phyloP scores from a whole-genome alignment of 2,329 filamentous ascomycete genomes.

The Neophaeococcomyces mojaviensis region DNA sequence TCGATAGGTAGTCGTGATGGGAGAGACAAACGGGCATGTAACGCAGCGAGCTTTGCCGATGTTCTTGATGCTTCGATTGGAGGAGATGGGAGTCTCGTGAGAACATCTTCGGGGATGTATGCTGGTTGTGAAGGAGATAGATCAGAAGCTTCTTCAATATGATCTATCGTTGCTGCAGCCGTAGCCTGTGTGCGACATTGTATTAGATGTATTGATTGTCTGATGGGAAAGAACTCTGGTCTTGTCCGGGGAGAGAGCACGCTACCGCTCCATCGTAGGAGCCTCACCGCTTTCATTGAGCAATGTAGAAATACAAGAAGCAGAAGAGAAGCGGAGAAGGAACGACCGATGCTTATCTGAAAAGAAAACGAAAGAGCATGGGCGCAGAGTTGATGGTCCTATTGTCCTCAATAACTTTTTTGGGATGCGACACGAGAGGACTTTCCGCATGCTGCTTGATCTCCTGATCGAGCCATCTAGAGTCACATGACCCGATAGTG shows the following conservation, averaged over 20 bases:
- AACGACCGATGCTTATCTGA: background rate
- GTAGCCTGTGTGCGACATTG: conserved; percentile 35
- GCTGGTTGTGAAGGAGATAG: conserved; percentile 16
- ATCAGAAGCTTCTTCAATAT: conserved; percentile 24
- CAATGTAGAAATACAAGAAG: background rate
- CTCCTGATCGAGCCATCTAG: background rate
- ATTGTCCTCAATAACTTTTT: conserved; percentile 12
- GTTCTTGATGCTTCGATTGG: conserved; percentile 56
- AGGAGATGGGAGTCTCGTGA: conserved; percentile 60
- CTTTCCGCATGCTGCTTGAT: conserved; percentile 7
- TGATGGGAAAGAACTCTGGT: conserved; percentile 23
- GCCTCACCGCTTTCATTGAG: conserved; percentile 45
- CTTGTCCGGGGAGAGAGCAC: conserved; percentile 42
- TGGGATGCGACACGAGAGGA: conserved; percentile 20
- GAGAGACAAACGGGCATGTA: conserved; percentile 81
- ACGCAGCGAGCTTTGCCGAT: conserved; percentile 84
- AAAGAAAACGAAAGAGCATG: background rate
- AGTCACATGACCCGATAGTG: conserved; percentile 1
- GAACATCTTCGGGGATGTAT: conserved; percentile 26
- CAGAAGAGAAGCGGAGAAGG: background rate
- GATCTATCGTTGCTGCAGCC: conserved; percentile 25
- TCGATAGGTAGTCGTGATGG: conserved; percentile 74
- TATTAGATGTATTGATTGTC: conserved; percentile 11
- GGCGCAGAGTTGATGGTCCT: conserved; percentile 6
- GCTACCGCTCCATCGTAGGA: conserved; percentile 45